Evolutionary conservation across 306 rosid species (phyloP), one percentile per base, ranked within the genome.

Genomic region (Medicago truncatula): DNA sequence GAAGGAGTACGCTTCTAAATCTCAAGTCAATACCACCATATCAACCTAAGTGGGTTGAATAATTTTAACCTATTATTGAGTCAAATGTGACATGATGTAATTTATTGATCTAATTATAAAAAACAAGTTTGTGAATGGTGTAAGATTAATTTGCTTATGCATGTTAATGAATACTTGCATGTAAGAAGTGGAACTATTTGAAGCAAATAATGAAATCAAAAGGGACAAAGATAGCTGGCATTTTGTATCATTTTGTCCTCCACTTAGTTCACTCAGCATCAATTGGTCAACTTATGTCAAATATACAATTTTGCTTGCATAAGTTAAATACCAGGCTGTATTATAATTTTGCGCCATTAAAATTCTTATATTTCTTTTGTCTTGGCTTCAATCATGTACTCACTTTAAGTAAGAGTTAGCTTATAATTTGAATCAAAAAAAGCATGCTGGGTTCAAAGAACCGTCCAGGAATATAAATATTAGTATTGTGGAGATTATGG

Each of bases 241-340:
- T 78, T 64, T 21, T 63, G 61, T 71, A 83, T 83, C 78, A 83
- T 83, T 75, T 70, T 75, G 86, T 83, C 83, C 23, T 70, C 83
- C 86, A 83, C 86, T 81, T 69, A 52, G 54, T 52, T 6, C 71
- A 70, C 54, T 75, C 53, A 18, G 17, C 70, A 81, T 81, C 85
- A 81, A 63, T 62, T 21, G 82, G 79, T 82, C 85, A 82, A 77
- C 82, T 67, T 50, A 21, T 63, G 46, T 67, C 58, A 44, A 63
- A 36, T 41, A 25, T 21, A 61, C 53, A 63, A 40, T 41, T 81
- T 58, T 80, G 3, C 7, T 46, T 54, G 49, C 70, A 75, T 78
- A 61, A 76, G 56, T 39, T 68, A 57, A 46, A 16, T 38, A 49
- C 21, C 71, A 46, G 66, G 6, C 31, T 80, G 79, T 44, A 58